A percentile compares a stretch with the other conserved stretches of the same genome.
phyloP scores from a whole-genome alignment of 768 basidiomycete genomes.

The Trametes gibbosa region DNA sequence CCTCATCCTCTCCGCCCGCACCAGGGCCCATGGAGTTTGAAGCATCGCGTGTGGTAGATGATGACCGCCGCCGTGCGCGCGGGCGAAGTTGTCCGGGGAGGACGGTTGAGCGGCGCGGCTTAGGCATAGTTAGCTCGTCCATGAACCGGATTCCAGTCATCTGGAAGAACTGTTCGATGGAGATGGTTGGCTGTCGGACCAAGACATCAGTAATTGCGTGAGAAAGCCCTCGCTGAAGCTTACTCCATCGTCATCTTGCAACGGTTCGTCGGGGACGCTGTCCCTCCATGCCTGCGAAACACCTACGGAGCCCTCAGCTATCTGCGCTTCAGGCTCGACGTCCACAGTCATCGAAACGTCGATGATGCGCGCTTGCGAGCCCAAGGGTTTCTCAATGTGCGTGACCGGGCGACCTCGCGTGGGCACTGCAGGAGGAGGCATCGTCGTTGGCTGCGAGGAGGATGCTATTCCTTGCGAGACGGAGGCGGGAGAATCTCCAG shows the following conservation, averaged over 20 bases:
- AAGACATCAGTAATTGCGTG: background rate
- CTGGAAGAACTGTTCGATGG: slow-evolving; percentile 74
- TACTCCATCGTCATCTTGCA: slow-evolving; percentile 41
- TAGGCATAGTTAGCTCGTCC: slow-evolving; percentile 66
- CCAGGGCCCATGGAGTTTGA: slow-evolving; percentile 13
- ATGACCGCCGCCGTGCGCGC: slow-evolving; percentile 45
- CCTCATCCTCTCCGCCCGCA: slow-evolving; percentile 21
- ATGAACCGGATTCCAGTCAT: slow-evolving; percentile 82
- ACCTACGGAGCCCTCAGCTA: background rate
- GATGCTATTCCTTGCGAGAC: slow-evolving; percentile 14
- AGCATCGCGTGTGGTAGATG: slow-evolving; percentile 19
- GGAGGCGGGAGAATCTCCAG: slow-evolving; percentile 35
- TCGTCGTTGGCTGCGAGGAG: background rate
- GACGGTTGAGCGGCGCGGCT: slow-evolving; percentile 69
- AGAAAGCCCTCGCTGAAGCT: slow-evolving; percentile 4
- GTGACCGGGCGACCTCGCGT: slow-evolving; percentile 7
- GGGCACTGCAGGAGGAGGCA: background rate
- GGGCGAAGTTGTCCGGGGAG: slow-evolving; percentile 54
- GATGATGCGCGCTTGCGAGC: slow-evolving; percentile 4
- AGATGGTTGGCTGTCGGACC: slow-evolving; percentile 56
- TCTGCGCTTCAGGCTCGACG: background rate
- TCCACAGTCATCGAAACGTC: slow-evolving; percentile 18
- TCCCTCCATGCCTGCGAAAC: slow-evolving; percentile 25
- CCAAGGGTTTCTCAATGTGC: slow-evolving; percentile 8
- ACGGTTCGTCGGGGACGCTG: slow-evolving; percentile 24